Base-by-base conservation (phyloP, 306 rosid species). In the Acmispon strigosus region DNA sequence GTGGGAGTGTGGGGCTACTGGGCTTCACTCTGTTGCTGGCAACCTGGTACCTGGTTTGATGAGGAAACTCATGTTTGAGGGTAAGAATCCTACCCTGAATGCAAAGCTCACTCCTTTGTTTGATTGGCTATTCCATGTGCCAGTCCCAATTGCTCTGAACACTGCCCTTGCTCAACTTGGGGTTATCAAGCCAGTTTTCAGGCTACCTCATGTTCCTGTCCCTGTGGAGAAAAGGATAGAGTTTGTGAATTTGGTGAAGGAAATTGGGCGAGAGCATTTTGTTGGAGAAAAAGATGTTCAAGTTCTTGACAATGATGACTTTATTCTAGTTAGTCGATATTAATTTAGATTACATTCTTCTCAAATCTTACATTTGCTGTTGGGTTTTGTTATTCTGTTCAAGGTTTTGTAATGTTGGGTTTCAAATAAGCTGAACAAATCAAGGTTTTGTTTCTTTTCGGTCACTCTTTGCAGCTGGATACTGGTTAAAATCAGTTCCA, bases 81-180 rank as follows among this genome's bases (percentile, higher is more conserved):
- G 96, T 7, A 80, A 89, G 69, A 87, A 87, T 56, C 75, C 84
- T 5, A 32, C 78, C 3, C 80, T 89, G 42, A 86, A 89, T 58
- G 66, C 82, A 4, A 89, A 84, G 81, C 74, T 92, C 19, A 9
- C 76, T 66, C 96, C 98, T 78, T 71, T 89, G 56, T 77, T 92
- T 13, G 83, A 87, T 14, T 89, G 98, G 96, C 89, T 92, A 32
- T 87, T 83, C 16, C 72, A 52, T 0, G 98, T 86, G 80, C 98
- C 96, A 12, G 78, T 50, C 41, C 98, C 96, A 16, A 72, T 92
- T 44, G 84, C 86, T 66, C 22, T 91, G 68, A 91, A 85, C 82
- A 87, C 92, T 0, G 97, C 94, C 8, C 92, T 92, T 36, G 96
- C 95, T 59, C 97, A 94, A 74, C 98, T 90, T 15, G 96, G 98